Conservation (phyloP, 352 stramenopile species). For the Sclerospora graminicola region DNA sequence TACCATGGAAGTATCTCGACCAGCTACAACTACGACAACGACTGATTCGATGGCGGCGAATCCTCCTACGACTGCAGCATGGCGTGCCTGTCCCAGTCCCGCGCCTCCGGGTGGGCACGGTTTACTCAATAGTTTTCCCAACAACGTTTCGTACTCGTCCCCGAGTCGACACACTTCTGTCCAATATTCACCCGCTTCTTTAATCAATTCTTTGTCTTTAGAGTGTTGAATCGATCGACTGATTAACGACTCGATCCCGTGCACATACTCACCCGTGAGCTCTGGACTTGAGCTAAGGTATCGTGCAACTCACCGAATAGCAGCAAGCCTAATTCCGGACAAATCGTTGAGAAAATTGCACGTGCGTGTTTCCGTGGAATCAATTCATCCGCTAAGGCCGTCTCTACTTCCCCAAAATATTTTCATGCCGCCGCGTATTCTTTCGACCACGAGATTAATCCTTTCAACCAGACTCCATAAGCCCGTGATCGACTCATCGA, state of each 20-base stretch:
- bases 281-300: slow-evolving; percentile 69
- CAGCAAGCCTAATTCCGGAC: slow-evolving; percentile 50
- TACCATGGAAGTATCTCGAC: too few relatives aligned
- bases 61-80: too few relatives aligned
- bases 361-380: slow-evolving; percentile 66
- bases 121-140: slow-evolving; percentile 73
- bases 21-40: too few relatives aligned
- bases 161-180: slow-evolving; percentile 54
- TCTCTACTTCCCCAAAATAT: too few relatives aligned
- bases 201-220: slow-evolving; percentile 55
- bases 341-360: slow-evolving; percentile 76
- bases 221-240: slow-evolving; percentile 63
- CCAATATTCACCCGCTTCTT: slow-evolving; percentile 53
- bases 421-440: too few relatives aligned
- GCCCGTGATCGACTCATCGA: too few relatives aligned
- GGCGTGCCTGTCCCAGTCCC: slow-evolving; percentile 17
- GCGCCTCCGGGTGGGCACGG: slow-evolving; percentile 24
- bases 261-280: slow-evolving; percentile 67
- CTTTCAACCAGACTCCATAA: slow-evolving; percentile 55
- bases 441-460: slow-evolving; percentile 54
- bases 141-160: too few relatives aligned
- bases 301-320: slow-evolving; percentile 79
- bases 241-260: slow-evolving; percentile 67
- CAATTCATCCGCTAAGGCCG: too few relatives aligned
- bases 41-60: too few relatives aligned